Evolutionary conservation across 2,329 filamentous ascomycete species (phyloP).

Genomic region (Clarireedia homoeocarpa): DNA sequence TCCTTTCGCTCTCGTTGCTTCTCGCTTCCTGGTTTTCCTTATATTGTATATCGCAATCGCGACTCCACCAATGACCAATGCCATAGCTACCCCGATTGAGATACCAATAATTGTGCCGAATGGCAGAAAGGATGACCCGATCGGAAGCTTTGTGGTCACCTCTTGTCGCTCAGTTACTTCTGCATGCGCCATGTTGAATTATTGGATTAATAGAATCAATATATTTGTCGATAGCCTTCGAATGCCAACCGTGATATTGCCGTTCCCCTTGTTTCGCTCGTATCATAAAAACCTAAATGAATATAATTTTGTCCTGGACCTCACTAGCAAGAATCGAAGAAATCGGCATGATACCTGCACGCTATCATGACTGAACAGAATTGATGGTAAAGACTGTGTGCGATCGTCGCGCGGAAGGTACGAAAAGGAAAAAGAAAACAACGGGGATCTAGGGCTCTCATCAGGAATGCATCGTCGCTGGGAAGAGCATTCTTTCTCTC

Average conservation of each 20-base stretch:
- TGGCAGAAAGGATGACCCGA: background rate
- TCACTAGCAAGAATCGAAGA: background rate
- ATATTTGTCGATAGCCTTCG: background rate
- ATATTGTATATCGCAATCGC: background rate
- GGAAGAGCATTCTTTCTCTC: background rate
- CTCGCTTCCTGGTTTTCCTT: background rate
- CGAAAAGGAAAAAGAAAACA: background rate
- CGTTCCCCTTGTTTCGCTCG: background rate
- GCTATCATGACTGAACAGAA: background rate
- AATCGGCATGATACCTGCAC: background rate
- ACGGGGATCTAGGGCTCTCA: background rate
- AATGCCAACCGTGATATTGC: background rate
- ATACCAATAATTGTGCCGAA: conserved; percentile 2
- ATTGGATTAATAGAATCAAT: background rate
- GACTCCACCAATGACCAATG: background rate
- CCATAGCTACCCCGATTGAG: background rate
- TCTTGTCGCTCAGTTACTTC: background rate
- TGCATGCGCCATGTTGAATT: background rate
- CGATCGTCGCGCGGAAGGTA: background rate
- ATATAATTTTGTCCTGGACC: background rate
- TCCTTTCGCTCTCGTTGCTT: background rate
- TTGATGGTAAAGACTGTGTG: background rate
- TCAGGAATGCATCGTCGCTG: background rate
- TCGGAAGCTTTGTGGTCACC: background rate
- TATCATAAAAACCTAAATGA: background rate